Evolutionary conservation across 1,284 basidiomycete species (phyloP), one percentile per base, ranked within the genome.

Genomic region (Microbotryum lychnidis-dioicae): DNA sequence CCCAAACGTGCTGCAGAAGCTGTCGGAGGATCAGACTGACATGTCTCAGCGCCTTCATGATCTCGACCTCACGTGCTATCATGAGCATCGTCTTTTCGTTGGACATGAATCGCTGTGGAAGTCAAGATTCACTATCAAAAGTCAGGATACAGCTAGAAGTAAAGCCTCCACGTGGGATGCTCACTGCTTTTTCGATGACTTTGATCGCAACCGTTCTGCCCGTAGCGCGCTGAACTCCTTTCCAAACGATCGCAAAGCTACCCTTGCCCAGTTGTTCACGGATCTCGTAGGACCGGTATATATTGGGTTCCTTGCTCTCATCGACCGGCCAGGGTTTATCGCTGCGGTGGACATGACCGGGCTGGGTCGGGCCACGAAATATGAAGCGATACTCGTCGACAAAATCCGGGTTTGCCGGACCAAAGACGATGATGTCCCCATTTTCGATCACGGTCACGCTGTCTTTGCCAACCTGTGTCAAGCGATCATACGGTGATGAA

Each of bases 211-310:
- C 84, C 79, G 81, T 83, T 57, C 80, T 74, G 16, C 86, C 84
- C 20, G 80, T 82, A 18, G 73, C 71, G 21, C 82, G 81, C 67
- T 81, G 78, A 37, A 88, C 76, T 2, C 84, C 87, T 67, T 84
- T 85, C 77, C 84, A 80, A 25, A 90, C 89, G 6, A 82, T 84
- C 2, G 87, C 89, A 69, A 90, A 91, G 5, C 87, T 84, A 18
- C 89, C 89, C 67, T 83, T 84, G 61, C 89, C 88, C 10, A 91
- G 67, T 57, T 70, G 68, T 45, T 70, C 69, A 10, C 64, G 33
- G n/a, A 72, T 62, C 51, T 71, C 69, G 60, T 72, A 72, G 50
- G 56, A 57, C 16, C 27, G 27, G 48, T 62, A 60, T 18, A 72
- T 57, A 12, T 67, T 69, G 42, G 64, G 56, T 48, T 61, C 67